Base-by-base conservation (phyloP, 257 asterid genomes). In the Solanum lignicaule region DNA sequence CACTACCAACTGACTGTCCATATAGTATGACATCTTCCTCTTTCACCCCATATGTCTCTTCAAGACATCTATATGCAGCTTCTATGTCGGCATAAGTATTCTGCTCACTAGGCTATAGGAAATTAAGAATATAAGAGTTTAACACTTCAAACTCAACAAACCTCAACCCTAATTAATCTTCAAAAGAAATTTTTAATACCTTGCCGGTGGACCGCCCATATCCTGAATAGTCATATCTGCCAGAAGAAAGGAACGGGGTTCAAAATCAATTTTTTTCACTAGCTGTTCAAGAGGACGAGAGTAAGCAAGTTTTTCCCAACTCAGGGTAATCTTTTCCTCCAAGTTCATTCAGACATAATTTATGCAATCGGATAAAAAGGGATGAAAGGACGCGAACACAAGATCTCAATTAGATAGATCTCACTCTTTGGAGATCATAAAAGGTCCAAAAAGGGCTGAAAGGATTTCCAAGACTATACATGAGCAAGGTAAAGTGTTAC, bases 1-100 rank as follows among this genome's bases (percentile, higher is more conserved):
- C 98, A 85, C 99, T 96, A 87, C 99, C 99, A 74, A 96, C 99
- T 20, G 99, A 96, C 90, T 96, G 99, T n/a, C 99, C 99, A 8
- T 96, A 96, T 91, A 96, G 87, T 86, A 96, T 95, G 86, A 94
- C 79, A 73, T 96, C 98, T 90, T 96, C 98, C 92, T 96, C 98
- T 90, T 93, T 95, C 83, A 89, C 95, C 68, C 98, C 98, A 88
- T 96, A 96, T 86, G 90, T 94, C 86, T 94, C 95, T 91, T 90
- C 90, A 86, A 96, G 99, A 90, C 98, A 95, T 91, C 90, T 92
- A 89, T 93, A 95, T 29, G 94, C 99, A 83, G 99, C 98, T 93
- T 96, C 99, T 89, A 96, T 94, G 91, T 96, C 99, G 0, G 97
- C 95, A 48, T 94, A 96, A 62, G 99, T 95, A 90, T 96, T 96